phyloP scores from a whole-genome alignment of 805 yeast species.

The Saturnispora bothae region DNA sequence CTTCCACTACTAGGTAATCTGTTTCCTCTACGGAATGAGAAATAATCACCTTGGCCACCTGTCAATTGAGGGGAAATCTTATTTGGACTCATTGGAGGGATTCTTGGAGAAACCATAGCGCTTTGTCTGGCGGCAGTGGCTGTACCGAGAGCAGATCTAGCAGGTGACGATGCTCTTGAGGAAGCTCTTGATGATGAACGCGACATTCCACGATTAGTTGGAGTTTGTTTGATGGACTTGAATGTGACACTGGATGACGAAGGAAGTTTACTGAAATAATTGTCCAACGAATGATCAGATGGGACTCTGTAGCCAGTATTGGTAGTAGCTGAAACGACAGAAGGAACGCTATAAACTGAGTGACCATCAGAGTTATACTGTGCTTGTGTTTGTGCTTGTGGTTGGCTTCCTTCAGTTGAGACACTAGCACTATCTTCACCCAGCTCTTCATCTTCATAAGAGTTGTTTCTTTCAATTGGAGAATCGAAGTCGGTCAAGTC shows the following conservation, averaged over 20 bases:
- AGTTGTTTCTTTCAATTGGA: slow-evolving; percentile 40
- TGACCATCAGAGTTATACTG: not conserved
- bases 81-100: slow-evolving; percentile 5
- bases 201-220: not conserved
- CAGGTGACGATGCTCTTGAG: slow-evolving; percentile 1
- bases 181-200: slow-evolving; percentile 9
- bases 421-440: slow-evolving; percentile 1
- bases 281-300: slow-evolving; percentile 7
- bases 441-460: slow-evolving; percentile 25
- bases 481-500: slow-evolving; percentile 39
- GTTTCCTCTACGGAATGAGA: slow-evolving; percentile 11
- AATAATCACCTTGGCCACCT: slow-evolving; percentile 10
- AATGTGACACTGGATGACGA: slow-evolving; percentile 1
- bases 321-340: not conserved
- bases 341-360: slow-evolving; percentile 5
- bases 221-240: slow-evolving; percentile 3
- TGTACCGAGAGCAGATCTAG: not conserved
- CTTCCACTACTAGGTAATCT: slow-evolving; percentile 10
- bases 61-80: not conserved
- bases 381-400: not conserved
- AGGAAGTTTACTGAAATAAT: slow-evolving; percentile 2
- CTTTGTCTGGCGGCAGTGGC: not conserved
- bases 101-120: not conserved
- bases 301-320: not conserved
- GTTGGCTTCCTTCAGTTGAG: not conserved